These are phyloP conservation scores for Cladophialophora carrionii DNA, from an alignment of 2,329 filamentous ascomycete genomes.

Conservation along the genomic window DNA sequence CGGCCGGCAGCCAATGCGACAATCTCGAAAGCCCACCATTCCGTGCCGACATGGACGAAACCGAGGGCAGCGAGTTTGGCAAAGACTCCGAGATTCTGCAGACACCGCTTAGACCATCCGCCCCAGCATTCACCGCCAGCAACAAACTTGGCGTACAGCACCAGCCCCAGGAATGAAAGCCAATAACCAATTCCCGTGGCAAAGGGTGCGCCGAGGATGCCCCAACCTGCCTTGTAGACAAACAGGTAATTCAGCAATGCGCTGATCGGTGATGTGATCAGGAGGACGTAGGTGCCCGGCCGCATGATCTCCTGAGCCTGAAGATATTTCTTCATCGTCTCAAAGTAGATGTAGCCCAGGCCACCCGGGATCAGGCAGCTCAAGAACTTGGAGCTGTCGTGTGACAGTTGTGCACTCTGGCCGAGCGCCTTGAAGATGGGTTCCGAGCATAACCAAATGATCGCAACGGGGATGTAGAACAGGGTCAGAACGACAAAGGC, in stretches of 20 bases:
- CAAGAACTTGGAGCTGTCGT: conserved; percentile 73
- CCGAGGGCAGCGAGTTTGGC: conserved; percentile 74
- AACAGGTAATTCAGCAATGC: conserved; percentile 67
- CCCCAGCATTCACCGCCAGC: conserved; percentile 78
- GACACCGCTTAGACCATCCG: conserved; percentile 66
- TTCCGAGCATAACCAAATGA: conserved; percentile 76
- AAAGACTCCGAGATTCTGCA: conserved; percentile 72
- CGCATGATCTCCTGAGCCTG: conserved; percentile 66
- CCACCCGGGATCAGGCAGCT: conserved; percentile 76
- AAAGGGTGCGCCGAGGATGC: conserved; percentile 76
- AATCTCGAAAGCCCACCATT: conserved; percentile 96
- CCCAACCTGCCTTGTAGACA: conserved; percentile 70
- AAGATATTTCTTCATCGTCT: conserved; percentile 69
- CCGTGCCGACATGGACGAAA: conserved; percentile 80
- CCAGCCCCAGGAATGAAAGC: conserved; percentile 75
- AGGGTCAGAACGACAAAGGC: conserved; percentile 70
- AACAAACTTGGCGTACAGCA: conserved; percentile 72
- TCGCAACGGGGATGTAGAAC: conserved; percentile 73
- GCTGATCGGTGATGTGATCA: conserved; percentile 64
- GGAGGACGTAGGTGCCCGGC: conserved; percentile 64
- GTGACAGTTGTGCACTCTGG: conserved; percentile 76
- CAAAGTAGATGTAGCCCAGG: conserved; percentile 84
- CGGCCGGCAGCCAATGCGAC: conserved; percentile 80
- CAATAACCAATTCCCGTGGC: conserved; percentile 86
- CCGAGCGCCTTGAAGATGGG: conserved; percentile 73